Evolutionary conservation across 2,329 filamentous ascomycete genomes (phyloP).

Genomic region (Coniella vitis): DNA sequence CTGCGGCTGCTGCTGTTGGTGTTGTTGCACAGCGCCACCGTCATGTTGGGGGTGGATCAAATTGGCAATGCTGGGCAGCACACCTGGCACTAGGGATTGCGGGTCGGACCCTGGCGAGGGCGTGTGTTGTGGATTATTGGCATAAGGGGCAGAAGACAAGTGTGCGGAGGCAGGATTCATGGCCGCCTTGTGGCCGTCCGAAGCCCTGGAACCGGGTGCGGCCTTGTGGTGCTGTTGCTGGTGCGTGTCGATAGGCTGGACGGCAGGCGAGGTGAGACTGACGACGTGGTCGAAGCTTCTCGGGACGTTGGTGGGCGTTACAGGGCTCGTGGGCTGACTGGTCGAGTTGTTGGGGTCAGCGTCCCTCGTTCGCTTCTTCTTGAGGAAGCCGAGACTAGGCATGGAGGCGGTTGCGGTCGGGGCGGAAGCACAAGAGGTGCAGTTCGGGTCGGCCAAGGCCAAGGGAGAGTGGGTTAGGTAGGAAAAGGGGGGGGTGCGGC

Average conservation of each 20-base stretch:
- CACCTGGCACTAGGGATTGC: slow-evolving; percentile 51
- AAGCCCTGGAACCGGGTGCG: slow-evolving; percentile 26
- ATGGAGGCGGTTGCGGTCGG: slow-evolving; percentile 41
- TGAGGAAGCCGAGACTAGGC: slow-evolving; percentile 93
- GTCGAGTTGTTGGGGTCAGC: slow-evolving; percentile 57
- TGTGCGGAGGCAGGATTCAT: slow-evolving; percentile 26
- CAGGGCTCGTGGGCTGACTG: slow-evolving; percentile 57
- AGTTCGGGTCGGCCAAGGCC: neutral
- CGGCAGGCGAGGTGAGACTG: slow-evolving; percentile 27
- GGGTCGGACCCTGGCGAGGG: slow-evolving; percentile 41
- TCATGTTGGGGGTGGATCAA: slow-evolving; percentile 63
- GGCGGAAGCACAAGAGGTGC: slow-evolving; percentile 13
- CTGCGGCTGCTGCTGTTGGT: slow-evolving; percentile 24
- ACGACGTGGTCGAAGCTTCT: slow-evolving; percentile 42
- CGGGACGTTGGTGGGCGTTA: slow-evolving; percentile 46
- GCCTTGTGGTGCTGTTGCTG: slow-evolving; percentile 21
- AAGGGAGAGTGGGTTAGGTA: slow-evolving; percentile 6
- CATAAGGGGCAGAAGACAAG: slow-evolving; percentile 14
- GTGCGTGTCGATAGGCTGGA: slow-evolving; percentile 19
- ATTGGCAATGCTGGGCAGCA: slow-evolving; percentile 67
- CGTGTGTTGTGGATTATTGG: slow-evolving; percentile 23
- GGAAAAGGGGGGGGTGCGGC: slow-evolving; percentile 11
- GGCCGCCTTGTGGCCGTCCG: slow-evolving; percentile 19
- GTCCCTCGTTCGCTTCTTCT: slow-evolving; percentile 98
- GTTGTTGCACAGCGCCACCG: slow-evolving; percentile 30